A percentile compares a stretch with the other conserved stretches of the same genome.
Conservation (phyloP, 352 stramenopile genomes). For the Thalassiosira exigua region DNA sequence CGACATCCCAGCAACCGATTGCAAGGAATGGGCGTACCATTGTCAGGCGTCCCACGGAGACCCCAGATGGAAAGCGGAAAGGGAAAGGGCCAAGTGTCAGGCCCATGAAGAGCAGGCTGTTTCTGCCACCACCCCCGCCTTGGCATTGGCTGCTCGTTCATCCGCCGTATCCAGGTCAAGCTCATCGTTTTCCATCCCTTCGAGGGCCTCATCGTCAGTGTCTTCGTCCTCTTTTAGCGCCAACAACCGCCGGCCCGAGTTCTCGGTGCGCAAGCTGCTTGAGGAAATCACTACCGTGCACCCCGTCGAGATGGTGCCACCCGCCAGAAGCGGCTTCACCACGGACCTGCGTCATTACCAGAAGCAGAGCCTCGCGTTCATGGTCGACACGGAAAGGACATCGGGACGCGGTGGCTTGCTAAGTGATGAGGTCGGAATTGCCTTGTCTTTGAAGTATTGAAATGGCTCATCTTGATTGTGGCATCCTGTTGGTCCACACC, state of each 20-base stretch:
- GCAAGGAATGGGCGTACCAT: slow-evolving; percentile 14
- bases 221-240: not conserved
- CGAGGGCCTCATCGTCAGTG: not conserved
- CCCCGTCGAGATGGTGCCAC: slow-evolving; percentile 29
- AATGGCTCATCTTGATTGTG: too few relatives aligned
- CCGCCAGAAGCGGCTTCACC: slow-evolving; percentile 8
- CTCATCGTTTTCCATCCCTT: too few relatives aligned
- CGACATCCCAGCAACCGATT: slow-evolving; percentile 30
- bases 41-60: slow-evolving; percentile 14
- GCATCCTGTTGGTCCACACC: too few relatives aligned
- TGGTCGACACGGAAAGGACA: slow-evolving; percentile 34
- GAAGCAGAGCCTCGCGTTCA: slow-evolving; percentile 45
- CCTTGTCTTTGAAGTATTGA: too few relatives aligned
- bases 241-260: not conserved
- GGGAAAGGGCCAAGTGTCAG: slow-evolving; percentile 16
- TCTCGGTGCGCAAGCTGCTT: slow-evolving; percentile 29
- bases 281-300: slow-evolving; percentile 23
- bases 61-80: slow-evolving; percentile 2
- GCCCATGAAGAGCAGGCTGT: too few relatives aligned
- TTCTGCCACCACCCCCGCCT: too few relatives aligned
- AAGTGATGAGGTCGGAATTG: slow-evolving; percentile 87
- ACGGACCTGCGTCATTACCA: slow-evolving; percentile 38
- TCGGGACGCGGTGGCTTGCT: slow-evolving; percentile 78
- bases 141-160: not conserved
- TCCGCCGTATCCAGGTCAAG: too few relatives aligned